Base-by-base conservation (phyloP, 1,284 basidiomycete species). In the Cryptococcus deneoformans region DNA sequence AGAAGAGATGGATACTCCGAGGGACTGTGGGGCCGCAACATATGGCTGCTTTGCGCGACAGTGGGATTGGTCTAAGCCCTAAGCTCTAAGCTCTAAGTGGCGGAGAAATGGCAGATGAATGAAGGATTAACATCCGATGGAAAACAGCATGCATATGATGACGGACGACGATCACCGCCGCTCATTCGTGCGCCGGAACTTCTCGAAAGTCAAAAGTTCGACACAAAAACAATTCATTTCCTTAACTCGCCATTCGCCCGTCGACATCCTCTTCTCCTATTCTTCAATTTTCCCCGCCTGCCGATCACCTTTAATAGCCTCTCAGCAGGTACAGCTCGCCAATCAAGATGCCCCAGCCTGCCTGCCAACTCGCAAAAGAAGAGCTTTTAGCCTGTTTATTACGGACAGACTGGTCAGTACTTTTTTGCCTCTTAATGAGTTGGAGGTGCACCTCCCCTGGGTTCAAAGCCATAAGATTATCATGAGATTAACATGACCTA, bases 311-410 rank as follows among this genome's bases (percentile, higher is more conserved):
- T 5, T 4, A 29, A 29, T 29, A 29, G 29, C 29, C 29, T 4
- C 29, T 4, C 29, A 29, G 29, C 29, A 29, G 5, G 29, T 3
- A 20, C 46, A 24, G 20, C 11, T 34, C 12, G 29, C 11, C 11
- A 46, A 42, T 3, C 12, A 11, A 57, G 16, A 62, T 61, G 63
- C 49, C 64, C 1, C 59, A 55, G 29, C 61, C 61, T 52, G 68
- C 72, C 6, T 78, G 76, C 58, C 61, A 67, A 52, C 54, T 55
- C 20, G 66, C 72, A 29, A 60, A 71, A 36, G 75, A 78, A 16
- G 75, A 77, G 49, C 66, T 78, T 20, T 63, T 73, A 20, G 67
- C 70, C 11, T 78, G 76, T 63, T 55, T 78, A 14, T 44, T 78
- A 36, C 59, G 71, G 46, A 69, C 75, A 16, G 75, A 78, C 59